Conservation (phyloP, 306 rosid genomes). For the Aeschynomene evenia region DNA sequence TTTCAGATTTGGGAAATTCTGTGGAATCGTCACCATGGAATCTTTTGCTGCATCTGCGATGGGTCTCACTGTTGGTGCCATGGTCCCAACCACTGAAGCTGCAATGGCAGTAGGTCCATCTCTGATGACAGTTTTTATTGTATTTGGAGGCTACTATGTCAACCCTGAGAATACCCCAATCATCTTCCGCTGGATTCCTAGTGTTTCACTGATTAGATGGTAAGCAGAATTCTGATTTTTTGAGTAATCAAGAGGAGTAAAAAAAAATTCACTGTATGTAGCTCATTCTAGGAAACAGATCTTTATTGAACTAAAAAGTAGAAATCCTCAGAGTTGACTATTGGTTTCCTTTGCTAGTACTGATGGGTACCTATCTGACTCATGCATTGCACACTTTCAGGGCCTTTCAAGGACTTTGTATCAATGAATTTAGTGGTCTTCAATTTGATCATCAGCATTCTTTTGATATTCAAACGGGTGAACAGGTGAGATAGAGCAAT, state of each 20-base stretch:
- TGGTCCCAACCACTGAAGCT: slow-evolving; percentile 95
- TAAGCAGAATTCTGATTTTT: slow-evolving; percentile 37
- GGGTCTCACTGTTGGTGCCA: slow-evolving; percentile 97
- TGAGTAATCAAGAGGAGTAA: slow-evolving; percentile 15
- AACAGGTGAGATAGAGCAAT: slow-evolving; percentile 60
- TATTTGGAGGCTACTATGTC: slow-evolving; percentile 92
- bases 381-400: slow-evolving; percentile 52
- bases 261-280: no score
- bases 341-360: slow-evolving; percentile 10
- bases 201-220: slow-evolving; percentile 88
- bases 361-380: slow-evolving; percentile 24
- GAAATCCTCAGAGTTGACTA: neutral
- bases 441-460: slow-evolving; percentile 84
- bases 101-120: slow-evolving; percentile 97
- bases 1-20: slow-evolving; percentile 81
- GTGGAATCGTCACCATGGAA: slow-evolving; percentile 82
- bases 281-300: neutral
- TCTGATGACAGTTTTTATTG: slow-evolving; percentile 86
- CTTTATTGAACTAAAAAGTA: slow-evolving; percentile 13
- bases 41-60: slow-evolving; percentile 96
- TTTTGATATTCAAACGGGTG: slow-evolving; percentile 82
- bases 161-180: slow-evolving; percentile 87
- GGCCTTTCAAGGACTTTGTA: slow-evolving; percentile 95
- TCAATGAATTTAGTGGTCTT: slow-evolving; percentile 85
- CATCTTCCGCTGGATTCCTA: slow-evolving; percentile 95